Evolutionary conservation across 2,329 filamentous ascomycete species (phyloP).

Genomic region (Scedosporium aurantiacum): DNA sequence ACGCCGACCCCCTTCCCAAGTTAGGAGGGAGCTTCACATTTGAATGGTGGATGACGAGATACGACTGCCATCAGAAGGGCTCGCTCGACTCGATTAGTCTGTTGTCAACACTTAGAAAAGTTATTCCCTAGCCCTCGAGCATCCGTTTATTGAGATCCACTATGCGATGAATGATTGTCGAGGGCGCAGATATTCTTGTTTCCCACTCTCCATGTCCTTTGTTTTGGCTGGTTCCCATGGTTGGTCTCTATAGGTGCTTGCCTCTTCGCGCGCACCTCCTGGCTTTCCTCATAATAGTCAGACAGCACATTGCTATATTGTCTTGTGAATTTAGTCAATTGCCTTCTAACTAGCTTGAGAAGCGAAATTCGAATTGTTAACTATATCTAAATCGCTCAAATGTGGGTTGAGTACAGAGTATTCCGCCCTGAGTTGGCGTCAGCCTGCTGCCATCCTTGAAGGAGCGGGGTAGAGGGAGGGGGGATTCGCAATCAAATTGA

Average conservation of each 20-base stretch:
- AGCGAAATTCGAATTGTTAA: too few species aligned
- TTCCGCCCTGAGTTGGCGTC: too few species aligned
- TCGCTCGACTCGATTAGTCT: neutral
- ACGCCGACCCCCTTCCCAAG: neutral
- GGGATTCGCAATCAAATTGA: too few species aligned
- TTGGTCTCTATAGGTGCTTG: neutral
- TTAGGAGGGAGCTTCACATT: neutral
- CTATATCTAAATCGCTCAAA: too few species aligned
- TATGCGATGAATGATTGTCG: neutral
- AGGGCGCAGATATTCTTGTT: neutral
- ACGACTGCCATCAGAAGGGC: too few species aligned
- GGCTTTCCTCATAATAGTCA: neutral
- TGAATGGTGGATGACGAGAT: neutral
- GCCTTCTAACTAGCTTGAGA: neutral
- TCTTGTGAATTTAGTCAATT: neutral
- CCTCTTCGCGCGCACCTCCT: neutral
- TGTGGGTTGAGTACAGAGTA: too few species aligned
- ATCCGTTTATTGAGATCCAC: neutral
- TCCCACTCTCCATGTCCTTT: neutral
- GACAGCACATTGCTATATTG: neutral
- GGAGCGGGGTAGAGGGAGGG: too few species aligned
- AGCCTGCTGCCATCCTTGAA: too few species aligned
- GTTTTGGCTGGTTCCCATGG: neutral
- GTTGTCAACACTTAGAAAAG: neutral
- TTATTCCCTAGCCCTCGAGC: neutral